Conservation (phyloP, 1,284 basidiomycete species). For the Trichosporon asahii region DNA sequence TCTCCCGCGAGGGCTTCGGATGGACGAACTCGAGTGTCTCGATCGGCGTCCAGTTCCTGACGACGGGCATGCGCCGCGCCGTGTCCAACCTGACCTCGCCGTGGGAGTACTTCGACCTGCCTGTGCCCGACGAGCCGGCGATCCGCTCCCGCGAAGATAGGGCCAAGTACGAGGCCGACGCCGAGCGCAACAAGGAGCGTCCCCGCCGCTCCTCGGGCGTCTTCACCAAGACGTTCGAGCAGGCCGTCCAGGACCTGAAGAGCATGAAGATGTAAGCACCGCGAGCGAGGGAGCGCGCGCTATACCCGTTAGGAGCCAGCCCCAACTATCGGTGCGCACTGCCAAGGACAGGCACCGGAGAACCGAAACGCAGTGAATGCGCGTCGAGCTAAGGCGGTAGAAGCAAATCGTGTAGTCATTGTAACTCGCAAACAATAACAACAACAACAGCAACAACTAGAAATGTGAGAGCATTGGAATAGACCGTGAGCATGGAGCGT, state of each 20-base stretch:
- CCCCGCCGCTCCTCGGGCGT: not conserved
- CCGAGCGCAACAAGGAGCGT: not conserved
- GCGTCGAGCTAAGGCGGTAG: not conserved
- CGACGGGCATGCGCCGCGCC: constrained; percentile 88
- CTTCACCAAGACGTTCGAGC: constrained; percentile 4
- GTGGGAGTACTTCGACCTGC: constrained; percentile 49
- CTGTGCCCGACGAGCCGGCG: constrained; percentile 58
- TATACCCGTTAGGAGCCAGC: too few relatives aligned
- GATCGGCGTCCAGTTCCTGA: constrained; percentile 90
- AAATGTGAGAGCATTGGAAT: constrained; percentile 4
- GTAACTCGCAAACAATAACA: not conserved
- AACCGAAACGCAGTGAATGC: not conserved
- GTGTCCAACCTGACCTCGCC: constrained; percentile 70
- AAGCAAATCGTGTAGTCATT: not conserved
- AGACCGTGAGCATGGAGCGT: not conserved
- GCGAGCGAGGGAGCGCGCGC: not conserved
- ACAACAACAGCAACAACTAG: not conserved
- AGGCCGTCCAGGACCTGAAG: constrained; percentile 2
- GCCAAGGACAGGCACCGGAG: not conserved
- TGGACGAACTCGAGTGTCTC: constrained; percentile 86
- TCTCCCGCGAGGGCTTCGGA: constrained; percentile 94
- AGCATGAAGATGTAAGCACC: not conserved
- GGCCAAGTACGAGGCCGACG: constrained; percentile 7
- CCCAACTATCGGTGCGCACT: too few relatives aligned
- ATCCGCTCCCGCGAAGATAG: constrained; percentile 45